These are phyloP conservation scores for Pelagophyceae sp. DNA, from an alignment of 352 stramenopile species.

Conservation along the genomic window DNA sequence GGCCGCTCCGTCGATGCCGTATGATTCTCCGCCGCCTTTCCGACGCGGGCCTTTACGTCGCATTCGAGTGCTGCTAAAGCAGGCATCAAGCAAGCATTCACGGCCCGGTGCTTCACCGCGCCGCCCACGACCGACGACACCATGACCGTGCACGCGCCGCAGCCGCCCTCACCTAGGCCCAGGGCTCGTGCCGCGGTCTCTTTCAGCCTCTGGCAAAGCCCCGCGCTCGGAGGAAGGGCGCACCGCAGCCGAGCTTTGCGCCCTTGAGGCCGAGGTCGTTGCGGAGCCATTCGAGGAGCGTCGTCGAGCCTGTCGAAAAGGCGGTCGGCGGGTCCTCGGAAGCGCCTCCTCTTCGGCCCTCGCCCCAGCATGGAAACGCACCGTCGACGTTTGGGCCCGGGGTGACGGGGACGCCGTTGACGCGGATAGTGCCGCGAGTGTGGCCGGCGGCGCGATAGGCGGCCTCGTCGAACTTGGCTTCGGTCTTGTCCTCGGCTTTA, in stretches of 20 bases:
- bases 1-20: too few relatives aligned
- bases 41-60: neutral
- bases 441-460: too few relatives aligned
- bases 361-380: too few relatives aligned
- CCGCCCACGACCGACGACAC: slow-evolving; percentile 57
- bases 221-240: neutral
- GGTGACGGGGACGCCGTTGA: too few relatives aligned
- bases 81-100: slow-evolving; percentile 73
- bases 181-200: too few relatives aligned
- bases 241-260: neutral
- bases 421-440: too few relatives aligned
- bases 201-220: slow-evolving; percentile 10
- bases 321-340: too few relatives aligned
- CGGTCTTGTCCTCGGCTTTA: too few relatives aligned
- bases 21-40: too few relatives aligned
- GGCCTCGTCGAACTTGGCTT: too few relatives aligned
- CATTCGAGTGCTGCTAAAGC: slow-evolving; percentile 41
- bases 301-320: neutral
- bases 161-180: slow-evolving; percentile 77
- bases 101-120: slow-evolving; percentile 50
- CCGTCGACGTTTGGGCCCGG: too few relatives aligned
- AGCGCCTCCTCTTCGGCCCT: too few relatives aligned
- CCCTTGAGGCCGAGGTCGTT: neutral
- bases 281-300: neutral
- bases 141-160: slow-evolving; percentile 77